Percentiles rank a stretch among this genome's conserved stretches.
Evolutionary conservation across 345 rosid species (phyloP).

Genomic region (Corymbia maculata): DNA sequence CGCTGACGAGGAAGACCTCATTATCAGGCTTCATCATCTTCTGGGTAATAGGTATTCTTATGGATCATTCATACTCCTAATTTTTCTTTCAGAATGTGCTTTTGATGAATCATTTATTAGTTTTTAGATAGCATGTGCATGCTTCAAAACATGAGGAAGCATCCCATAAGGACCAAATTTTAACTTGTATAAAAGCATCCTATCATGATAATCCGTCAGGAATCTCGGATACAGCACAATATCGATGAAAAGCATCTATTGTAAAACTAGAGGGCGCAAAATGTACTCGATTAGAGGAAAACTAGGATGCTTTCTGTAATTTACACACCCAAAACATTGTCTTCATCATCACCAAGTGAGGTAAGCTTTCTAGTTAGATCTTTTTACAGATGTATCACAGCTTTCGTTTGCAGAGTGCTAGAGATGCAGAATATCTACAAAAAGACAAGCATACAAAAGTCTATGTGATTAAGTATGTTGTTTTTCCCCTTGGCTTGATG

Average conservation of each 20-base stretch:
- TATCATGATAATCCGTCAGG: background rate
- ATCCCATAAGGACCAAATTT: background rate
- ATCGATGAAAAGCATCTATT: background rate
- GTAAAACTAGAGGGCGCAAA: background rate
- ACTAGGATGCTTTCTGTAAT: background rate
- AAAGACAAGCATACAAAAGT: too few relatives aligned
- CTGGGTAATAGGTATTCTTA: slow-evolving; percentile 20
- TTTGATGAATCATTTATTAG: background rate
- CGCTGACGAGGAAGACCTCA: slow-evolving; percentile 23
- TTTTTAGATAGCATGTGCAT: background rate
- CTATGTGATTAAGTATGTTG: too few relatives aligned
- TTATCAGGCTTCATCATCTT: slow-evolving; percentile 9
- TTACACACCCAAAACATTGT: background rate
- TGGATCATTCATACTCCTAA: background rate
- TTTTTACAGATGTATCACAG: background rate
- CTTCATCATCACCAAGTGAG: background rate
- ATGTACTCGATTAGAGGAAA: background rate
- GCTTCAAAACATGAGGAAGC: background rate
- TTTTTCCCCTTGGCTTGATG: too few relatives aligned
- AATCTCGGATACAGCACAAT: background rate
- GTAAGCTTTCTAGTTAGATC: background rate
- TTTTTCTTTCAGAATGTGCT: background rate
- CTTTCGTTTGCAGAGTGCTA: background rate
- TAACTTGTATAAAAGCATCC: background rate
- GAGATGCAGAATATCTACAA: background rate